Evolutionary conservation across 2,329 filamentous ascomycete genomes (phyloP).

Genomic region (Lachnum nothofagi): DNA sequence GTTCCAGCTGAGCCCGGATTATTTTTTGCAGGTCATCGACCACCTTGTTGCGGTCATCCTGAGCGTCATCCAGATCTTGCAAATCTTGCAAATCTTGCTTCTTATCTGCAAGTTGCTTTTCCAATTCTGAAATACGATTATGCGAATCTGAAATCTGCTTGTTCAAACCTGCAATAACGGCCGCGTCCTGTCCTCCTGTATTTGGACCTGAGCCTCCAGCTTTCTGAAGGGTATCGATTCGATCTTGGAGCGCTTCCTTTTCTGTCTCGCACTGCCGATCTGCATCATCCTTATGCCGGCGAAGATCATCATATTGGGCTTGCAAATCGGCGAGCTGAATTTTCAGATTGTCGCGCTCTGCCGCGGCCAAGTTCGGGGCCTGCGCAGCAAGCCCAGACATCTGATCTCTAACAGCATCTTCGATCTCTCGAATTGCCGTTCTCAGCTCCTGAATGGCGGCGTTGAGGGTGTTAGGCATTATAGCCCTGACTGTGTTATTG

Average conservation of each 20-base stretch:
- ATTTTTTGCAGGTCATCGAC: no score
- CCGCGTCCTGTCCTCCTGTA: not conserved
- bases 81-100: no score
- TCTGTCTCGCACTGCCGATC: not conserved
- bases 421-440: not conserved
- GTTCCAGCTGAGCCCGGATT: no score
- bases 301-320: not conserved
- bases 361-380: no score
- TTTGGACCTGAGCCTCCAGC: not conserved
- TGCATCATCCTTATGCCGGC: not conserved
- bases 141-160: not conserved
- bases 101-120: no score
- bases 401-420: not conserved
- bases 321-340: not conserved
- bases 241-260: not conserved
- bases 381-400: no score
- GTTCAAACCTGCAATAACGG: not conserved
- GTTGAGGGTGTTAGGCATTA: not conserved
- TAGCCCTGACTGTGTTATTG: not conserved
- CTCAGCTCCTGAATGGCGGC: not conserved
- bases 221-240: not conserved
- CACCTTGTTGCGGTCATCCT: no score
- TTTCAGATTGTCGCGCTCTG: no score
- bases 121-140: not conserved
- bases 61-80: no score